Percentiles rank a stretch among this genome's conserved stretches.
Conservation (phyloP, 139 green algal species). For the Chlamydomonas schloesseri region DNA sequence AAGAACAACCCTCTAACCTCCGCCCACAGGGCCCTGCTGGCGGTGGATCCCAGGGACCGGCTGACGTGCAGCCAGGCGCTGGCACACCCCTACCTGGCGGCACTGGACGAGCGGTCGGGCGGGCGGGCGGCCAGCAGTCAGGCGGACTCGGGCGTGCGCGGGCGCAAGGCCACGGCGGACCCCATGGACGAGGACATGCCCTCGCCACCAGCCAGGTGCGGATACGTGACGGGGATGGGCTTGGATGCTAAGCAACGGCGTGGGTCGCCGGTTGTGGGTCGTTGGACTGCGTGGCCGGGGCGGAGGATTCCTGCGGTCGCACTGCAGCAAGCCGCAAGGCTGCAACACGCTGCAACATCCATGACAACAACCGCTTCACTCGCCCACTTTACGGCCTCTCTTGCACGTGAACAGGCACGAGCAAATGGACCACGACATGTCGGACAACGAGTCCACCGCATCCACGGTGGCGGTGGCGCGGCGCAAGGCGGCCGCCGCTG, state of each 20-base stretch:
- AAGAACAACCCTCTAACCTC: too few species aligned
- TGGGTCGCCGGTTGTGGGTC: too few species aligned
- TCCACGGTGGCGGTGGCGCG: conserved; percentile 11
- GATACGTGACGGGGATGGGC: too few species aligned
- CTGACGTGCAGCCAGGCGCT: conserved; percentile 59
- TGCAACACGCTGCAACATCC: too few species aligned
- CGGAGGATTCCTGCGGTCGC: too few species aligned
- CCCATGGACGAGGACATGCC: conserved; percentile 47
- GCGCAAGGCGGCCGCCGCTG: conserved; percentile 15
- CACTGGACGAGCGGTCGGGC: conserved; percentile 42
- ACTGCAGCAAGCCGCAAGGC: too few species aligned
- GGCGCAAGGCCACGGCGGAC: conserved; percentile 15
- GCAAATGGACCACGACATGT: conserved; percentile 44
- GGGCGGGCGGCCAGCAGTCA: neutral
- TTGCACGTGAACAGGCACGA: conserved; percentile 8
- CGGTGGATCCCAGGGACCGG: conserved; percentile 66
- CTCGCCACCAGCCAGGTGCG: conserved; percentile 12
- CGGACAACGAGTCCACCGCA: conserved; percentile 36
- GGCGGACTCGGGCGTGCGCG: neutral
- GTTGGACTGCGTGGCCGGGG: too few species aligned
- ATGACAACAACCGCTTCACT: too few species aligned
- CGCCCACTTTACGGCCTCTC: neutral
- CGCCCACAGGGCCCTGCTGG: conserved; percentile 62
- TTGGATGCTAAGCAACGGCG: too few species aligned
- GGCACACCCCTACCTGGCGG: conserved; percentile 69